A percentile compares a stretch with the other conserved stretches of the same genome.
phyloP scores from a whole-genome alignment of 441 rosid genomes.

The Gossypium aridum region DNA sequence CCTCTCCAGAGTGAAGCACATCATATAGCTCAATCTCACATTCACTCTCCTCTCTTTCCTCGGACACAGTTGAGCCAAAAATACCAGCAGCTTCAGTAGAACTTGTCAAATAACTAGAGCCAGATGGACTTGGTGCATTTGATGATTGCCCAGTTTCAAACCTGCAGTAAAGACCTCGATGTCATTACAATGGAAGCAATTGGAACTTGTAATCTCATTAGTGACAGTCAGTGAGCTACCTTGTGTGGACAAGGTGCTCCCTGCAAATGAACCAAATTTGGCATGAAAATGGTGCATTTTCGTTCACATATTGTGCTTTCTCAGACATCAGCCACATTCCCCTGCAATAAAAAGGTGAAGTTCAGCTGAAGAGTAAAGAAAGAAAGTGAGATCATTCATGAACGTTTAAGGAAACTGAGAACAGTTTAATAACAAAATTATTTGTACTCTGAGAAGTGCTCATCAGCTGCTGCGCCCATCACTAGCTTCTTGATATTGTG shows the following conservation, averaged over 20 bases:
- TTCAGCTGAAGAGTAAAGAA: not conserved
- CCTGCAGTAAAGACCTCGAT: conserved; percentile 5
- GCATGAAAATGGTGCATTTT: conserved; percentile 41
- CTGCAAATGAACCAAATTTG: conserved; percentile 56
- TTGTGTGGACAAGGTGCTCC: conserved; percentile 40
- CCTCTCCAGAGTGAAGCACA: conserved; percentile 13
- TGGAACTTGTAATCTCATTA: not conserved
- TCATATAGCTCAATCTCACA: conserved; percentile 6
- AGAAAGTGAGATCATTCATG: not conserved
- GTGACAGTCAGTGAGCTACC: conserved; percentile 27
- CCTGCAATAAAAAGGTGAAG: conserved; percentile 32
- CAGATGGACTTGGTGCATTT: conserved; percentile 18
- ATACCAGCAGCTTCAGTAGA: conserved; percentile 13
- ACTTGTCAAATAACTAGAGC: conserved; percentile 14
- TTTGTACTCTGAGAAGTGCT: conserved; percentile 44
- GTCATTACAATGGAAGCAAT: not conserved
- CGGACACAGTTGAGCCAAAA: conserved; percentile 3
- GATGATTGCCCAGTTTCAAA: conserved; percentile 15
- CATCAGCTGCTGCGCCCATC: conserved; percentile 49
- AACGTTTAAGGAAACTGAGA: not conserved
- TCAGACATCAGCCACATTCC: conserved; percentile 49
- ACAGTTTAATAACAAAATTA: not conserved
- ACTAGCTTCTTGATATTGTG: conserved; percentile 19
- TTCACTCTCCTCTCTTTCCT: conserved; percentile 11
- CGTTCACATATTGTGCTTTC: conserved; percentile 46